These are phyloP conservation scores for Paraphoma sp. DNA, from an alignment of 2,329 filamentous ascomycete species.

Conservation along the genomic window DNA sequence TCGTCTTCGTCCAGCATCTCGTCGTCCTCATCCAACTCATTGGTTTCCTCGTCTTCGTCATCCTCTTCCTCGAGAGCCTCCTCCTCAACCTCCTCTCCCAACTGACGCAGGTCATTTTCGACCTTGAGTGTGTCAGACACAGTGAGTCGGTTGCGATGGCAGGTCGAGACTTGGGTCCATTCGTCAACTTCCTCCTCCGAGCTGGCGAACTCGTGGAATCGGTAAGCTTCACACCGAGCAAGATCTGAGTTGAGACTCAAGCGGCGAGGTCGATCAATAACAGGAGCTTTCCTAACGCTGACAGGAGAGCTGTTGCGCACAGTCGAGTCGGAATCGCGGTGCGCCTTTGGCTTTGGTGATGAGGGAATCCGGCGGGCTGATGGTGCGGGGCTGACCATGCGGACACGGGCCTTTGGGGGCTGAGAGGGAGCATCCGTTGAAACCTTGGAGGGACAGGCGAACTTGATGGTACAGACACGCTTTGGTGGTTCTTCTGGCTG, in stretches of 20 bases:
- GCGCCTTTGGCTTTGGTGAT: conserved; percentile 44
- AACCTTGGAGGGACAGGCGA: conserved; percentile 69
- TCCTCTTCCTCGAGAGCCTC: conserved; percentile 72
- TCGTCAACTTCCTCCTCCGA: conserved; percentile 86
- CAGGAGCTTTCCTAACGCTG: conserved; percentile 48
- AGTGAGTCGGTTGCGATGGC: conserved; percentile 75
- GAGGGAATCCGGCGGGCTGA: conserved; percentile 26
- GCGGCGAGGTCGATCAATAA: conserved; percentile 40
- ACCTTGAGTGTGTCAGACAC: conserved; percentile 89
- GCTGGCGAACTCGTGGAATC: conserved; percentile 91
- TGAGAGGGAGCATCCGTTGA: conserved; percentile 49
- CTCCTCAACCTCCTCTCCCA: conserved; percentile 89
- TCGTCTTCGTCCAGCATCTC: conserved; percentile 57
- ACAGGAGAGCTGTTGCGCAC: conserved; percentile 57
- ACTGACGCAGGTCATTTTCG: conserved; percentile 83
- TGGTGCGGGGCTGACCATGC: conserved; percentile 55
- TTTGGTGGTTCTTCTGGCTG: conserved; percentile 49
- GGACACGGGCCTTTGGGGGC: conserved; percentile 45
- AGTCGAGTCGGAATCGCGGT: conserved; percentile 59
- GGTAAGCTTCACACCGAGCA: conserved; percentile 61
- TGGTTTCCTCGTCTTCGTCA: conserved; percentile 54
- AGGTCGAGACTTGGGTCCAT: conserved; percentile 79
- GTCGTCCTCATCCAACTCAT: conserved; percentile 45
- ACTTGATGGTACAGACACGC: conserved; percentile 72
- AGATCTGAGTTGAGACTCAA: conserved; percentile 49